phyloP scores from a whole-genome alignment of 768 basidiomycete species.

The Hericium rajendrae region DNA sequence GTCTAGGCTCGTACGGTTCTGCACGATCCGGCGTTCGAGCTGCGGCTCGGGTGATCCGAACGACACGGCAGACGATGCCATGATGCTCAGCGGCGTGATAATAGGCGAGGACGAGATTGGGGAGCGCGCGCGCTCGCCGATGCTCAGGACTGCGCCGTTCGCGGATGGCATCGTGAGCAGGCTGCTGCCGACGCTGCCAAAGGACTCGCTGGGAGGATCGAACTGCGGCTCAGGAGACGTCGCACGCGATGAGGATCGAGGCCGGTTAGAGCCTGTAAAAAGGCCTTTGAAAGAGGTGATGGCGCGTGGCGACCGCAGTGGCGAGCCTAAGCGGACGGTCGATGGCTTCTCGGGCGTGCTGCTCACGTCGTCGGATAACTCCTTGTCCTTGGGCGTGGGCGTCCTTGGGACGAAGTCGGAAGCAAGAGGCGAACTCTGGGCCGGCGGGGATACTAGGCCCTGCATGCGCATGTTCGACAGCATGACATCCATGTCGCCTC shows the following conservation, averaged over 20 bases:
- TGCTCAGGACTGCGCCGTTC: conserved; percentile 22
- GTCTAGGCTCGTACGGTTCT: conserved; percentile 12
- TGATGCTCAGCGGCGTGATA: conserved; percentile 16
- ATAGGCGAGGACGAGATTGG: conserved; percentile 13
- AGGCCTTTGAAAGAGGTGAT: conserved; percentile 54
- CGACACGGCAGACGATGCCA: conserved; percentile 3
- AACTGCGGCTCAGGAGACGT: conserved; percentile 20
- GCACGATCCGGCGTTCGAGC: conserved; percentile 12
- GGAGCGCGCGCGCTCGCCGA: conserved; percentile 14
- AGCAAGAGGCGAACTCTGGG: conserved; percentile 10
- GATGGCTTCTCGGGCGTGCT: conserved; percentile 16
- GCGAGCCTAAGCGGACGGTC: conserved; percentile 18
- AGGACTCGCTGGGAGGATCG: conserved; percentile 41
- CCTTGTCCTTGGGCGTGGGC: background rate
- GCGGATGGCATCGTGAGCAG: conserved; percentile 43
- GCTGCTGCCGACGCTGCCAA: conserved; percentile 44
- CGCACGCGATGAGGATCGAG: conserved; percentile 45
- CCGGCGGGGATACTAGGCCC: conserved; percentile 36
- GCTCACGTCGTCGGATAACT: background rate
- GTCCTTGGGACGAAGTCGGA: background rate
- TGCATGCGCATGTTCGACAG: conserved; percentile 62
- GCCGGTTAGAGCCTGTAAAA: conserved; percentile 39
- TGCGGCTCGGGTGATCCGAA: background rate
- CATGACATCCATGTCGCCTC: conserved; percentile 79
- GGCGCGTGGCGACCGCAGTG: conserved; percentile 19